Percentiles rank a stretch among this genome's conserved stretches.
Evolutionary conservation across 2,329 filamentous ascomycete genomes (phyloP).

Genomic region (Botrytis sinoallii): DNA sequence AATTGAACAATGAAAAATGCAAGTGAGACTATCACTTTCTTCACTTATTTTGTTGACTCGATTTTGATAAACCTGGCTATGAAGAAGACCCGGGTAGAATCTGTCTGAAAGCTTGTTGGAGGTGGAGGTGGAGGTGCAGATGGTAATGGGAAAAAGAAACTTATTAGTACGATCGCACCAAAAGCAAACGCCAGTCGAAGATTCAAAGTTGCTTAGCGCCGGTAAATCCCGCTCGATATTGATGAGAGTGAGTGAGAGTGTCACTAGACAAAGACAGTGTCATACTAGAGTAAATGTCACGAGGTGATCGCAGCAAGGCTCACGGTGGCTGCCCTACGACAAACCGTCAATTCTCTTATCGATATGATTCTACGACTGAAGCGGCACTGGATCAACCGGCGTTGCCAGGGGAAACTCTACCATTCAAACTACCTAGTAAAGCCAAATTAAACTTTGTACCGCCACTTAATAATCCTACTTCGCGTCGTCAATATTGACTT

Average conservation of each 20-base stretch:
- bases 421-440: neutral
- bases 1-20: neutral
- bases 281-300: neutral
- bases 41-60: neutral
- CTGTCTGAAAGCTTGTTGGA: neutral
- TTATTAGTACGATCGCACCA: neutral
- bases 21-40: slow-evolving; percentile 18
- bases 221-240: neutral
- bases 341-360: neutral
- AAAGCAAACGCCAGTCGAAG: neutral
- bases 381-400: neutral
- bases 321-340: neutral
- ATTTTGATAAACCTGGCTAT: neutral
- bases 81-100: neutral
- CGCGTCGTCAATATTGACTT: slow-evolving; percentile 10
- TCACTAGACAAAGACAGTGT: neutral
- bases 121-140: neutral
- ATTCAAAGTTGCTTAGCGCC: slow-evolving; percentile 3
- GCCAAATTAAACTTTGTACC: slow-evolving; percentile 13
- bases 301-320: neutral
- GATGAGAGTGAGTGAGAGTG: neutral
- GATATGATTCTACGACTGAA: neutral
- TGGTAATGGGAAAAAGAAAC: neutral
- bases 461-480: neutral
- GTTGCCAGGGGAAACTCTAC: slow-evolving; percentile 20